Percentiles rank a stretch among this genome's conserved stretches.
phyloP scores from a whole-genome alignment of 129 eudicot species.

The Apium graveolens region DNA sequence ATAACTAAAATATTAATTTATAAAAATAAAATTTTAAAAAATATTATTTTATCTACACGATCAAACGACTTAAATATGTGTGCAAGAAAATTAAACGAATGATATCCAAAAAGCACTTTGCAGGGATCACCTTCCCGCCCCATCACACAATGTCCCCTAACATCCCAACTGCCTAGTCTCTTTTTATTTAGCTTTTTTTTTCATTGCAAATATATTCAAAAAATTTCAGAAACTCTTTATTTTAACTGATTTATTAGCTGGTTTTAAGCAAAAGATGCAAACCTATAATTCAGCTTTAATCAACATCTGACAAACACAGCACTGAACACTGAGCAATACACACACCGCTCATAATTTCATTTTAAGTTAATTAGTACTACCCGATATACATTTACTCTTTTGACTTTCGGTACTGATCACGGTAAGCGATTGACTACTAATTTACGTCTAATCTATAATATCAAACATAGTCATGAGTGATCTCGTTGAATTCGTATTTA shows the following conservation, averaged over 20 bases:
- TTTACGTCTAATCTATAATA: too few species aligned
- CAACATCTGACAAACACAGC: background rate
- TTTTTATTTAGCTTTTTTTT: background rate
- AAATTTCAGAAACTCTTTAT: background rate
- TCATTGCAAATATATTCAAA: background rate
- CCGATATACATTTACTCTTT: too few species aligned
- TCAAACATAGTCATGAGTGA: too few species aligned
- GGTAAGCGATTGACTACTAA: too few species aligned
- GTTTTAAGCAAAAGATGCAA: background rate
- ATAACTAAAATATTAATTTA: too few species aligned
- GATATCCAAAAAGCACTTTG: background rate
- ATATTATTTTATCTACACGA: too few species aligned
- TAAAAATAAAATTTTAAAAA: too few species aligned
- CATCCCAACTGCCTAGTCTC: background rate
- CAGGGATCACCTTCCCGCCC: constrained; percentile 2
- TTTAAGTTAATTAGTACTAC: background rate
- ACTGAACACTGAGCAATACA: background rate
- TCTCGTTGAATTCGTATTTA: too few species aligned
- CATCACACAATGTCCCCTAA: background rate
- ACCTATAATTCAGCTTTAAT: constrained; percentile 3
- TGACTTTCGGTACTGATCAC: too few species aligned
- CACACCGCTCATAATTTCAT: too few species aligned
- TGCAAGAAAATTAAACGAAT: too few species aligned
- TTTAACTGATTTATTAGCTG: background rate
- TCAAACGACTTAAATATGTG: too few species aligned